Evolutionary conservation across 495 filamentous ascomycete genomes (phyloP).

Genomic region (Glonium stellatum): DNA sequence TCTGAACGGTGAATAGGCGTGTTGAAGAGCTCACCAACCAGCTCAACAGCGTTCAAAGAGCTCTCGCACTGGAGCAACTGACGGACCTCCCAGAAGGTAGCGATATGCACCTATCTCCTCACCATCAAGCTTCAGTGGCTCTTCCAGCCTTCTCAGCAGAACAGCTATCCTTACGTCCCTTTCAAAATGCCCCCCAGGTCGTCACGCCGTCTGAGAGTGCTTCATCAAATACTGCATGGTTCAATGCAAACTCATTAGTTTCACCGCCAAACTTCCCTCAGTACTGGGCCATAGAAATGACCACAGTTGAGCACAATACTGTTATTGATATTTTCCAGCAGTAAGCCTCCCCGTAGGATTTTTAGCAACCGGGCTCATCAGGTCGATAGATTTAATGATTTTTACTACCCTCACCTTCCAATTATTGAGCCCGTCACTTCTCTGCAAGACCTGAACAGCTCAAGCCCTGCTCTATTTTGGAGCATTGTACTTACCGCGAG

Average conservation of each 20-base stretch:
- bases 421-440: slow-evolving; percentile 18
- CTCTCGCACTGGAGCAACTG: slow-evolving; percentile 1
- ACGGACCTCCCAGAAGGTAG: background rate
- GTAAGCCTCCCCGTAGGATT: background rate
- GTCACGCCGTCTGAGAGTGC: background rate
- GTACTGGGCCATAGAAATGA: background rate
- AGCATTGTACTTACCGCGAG: slow-evolving; percentile 7
- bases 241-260: background rate
- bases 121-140: background rate
- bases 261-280: background rate
- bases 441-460: slow-evolving; percentile 4
- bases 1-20: background rate
- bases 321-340: background rate
- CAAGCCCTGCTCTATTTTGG: slow-evolving; percentile 17
- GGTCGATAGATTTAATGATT: slow-evolving; percentile 9
- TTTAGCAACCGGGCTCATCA: background rate
- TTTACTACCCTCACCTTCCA: slow-evolving; percentile 14
- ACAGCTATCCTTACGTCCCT: background rate
- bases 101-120: background rate
- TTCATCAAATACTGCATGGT: background rate
- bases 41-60: slow-evolving; percentile 7
- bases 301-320: background rate
- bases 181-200: background rate
- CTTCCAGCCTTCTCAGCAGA: background rate
- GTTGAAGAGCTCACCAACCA: slow-evolving; percentile 9